Evolutionary conservation across 2,329 filamentous ascomycete genomes (phyloP), one percentile per base, ranked within the genome.

Genomic region (Xylariaceae sp.): DNA sequence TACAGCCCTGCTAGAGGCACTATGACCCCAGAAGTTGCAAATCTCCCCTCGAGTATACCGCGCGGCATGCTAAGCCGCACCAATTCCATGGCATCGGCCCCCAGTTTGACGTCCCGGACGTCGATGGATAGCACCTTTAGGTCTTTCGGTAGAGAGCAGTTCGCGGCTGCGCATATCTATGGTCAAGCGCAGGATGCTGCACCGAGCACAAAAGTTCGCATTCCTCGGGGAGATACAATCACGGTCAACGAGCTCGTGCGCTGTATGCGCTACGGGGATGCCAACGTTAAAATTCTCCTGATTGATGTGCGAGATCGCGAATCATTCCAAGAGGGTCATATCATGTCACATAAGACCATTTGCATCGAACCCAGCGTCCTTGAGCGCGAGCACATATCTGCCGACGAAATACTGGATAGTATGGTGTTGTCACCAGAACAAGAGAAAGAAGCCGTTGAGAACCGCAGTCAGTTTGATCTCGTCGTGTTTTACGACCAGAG

Each of bases 401-500:
- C 80, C 2, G 74, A 76, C 17, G 72, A 85, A 18, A 78, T 87
- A 35, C 75, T 73, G 15, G 86, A 90, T 52, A 83, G 83, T 52
- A 76, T 91, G 59, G 76, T 90, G 2, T 68, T 94, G 6, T 85
- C 83, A 0, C 86, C 88, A 0, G 73, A 82, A n/a, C 69, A 76
- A n/a, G 94, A 99, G 66, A 84, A 87, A 58, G 71, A 76, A 1
- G 74, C 89, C 31, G 96, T 95, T 60, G 83, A 82, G 39, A 73
- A 82, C 48, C 80, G 86, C 12, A 79, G 91, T 55, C 77, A 86
- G 48, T 96, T 87, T 60, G 90, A 97, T 58, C 71, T 96, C 39
- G 80, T 99, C 11, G 88, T 99, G 0, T 94, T 95, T 61, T 95
- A 97, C 66, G 90, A 99, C 66, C 80, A 92, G 57, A 54, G 77